A percentile compares a stretch with the other conserved stretches of the same genome.
Evolutionary conservation across 2,329 filamentous ascomycete species (phyloP).

Genomic region (Tolypocladium tropicale): DNA sequence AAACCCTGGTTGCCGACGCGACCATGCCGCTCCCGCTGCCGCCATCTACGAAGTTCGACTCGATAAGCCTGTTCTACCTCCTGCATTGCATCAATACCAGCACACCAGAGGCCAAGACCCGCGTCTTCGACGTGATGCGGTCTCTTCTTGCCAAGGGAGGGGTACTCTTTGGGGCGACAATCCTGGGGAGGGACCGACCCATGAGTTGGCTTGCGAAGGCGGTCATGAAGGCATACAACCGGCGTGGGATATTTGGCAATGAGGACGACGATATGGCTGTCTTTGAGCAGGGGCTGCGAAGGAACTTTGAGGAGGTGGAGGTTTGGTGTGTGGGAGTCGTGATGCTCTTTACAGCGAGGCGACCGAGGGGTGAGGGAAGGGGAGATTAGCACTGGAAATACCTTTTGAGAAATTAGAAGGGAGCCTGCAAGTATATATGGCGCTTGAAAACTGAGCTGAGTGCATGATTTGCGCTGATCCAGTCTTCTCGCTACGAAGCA

Average conservation of each 20-base stretch:
- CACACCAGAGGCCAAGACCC: conserved; percentile 8
- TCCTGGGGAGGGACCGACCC: conserved; percentile 8
- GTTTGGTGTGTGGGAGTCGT: conserved; percentile 25
- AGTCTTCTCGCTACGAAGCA: no score
- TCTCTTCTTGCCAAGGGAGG: conserved; percentile 9
- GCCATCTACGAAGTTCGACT: conserved; percentile 20
- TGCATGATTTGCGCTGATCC: no score
- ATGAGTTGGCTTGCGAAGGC: conserved; percentile 7
- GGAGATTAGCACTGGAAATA: no score
- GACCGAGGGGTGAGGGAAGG: conserved; percentile 10
- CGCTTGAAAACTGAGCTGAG: no score
- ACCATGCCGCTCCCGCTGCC: conserved; percentile 19
- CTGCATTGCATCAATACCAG: conserved; percentile 17
- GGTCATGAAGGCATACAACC: conserved; percentile 22
- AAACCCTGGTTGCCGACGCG: conserved; percentile 25
- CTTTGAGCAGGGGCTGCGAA: conserved; percentile 20
- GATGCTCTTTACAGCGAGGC: conserved; percentile 25
- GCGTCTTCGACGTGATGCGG: conserved; percentile 7
- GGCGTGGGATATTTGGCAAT: conserved; percentile 26
- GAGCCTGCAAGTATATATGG: no score
- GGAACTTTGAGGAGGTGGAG: conserved; percentile 27
- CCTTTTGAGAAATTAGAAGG: no score
- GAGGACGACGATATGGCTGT: conserved; percentile 22
- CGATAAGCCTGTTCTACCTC: conserved; percentile 19
- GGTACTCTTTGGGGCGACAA: conserved; percentile 14